These are phyloP conservation scores for Talaromyces atroroseus DNA, from an alignment of 2,329 filamentous ascomycete species.

Conservation along the genomic window DNA sequence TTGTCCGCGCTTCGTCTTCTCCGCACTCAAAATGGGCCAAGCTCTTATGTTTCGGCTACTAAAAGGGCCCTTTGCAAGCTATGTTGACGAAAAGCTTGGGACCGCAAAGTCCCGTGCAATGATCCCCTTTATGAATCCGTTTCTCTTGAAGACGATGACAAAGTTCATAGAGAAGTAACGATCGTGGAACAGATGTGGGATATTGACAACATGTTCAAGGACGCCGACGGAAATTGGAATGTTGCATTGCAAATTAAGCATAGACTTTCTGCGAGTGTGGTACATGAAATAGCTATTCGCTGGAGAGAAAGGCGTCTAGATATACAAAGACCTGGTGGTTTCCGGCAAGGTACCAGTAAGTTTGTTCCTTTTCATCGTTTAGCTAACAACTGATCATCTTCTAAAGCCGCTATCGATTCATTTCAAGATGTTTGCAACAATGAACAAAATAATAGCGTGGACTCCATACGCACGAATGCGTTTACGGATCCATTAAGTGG, in stretches of 20 bases:
- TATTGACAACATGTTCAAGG: conserved; percentile 1
- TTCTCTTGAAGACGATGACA: neutral
- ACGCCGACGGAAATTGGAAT: conserved; percentile 1
- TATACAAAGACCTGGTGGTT: neutral
- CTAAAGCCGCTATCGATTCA: neutral
- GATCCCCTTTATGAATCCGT: neutral
- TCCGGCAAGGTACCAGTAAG: neutral
- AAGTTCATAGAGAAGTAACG: neutral
- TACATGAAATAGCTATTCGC: neutral
- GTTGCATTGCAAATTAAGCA: neutral
- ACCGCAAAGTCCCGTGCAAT: neutral
- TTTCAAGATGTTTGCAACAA: neutral
- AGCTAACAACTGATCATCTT: neutral
- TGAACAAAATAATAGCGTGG: neutral
- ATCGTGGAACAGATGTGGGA: conserved; percentile 2
- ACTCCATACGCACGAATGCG: neutral
- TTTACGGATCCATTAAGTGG: neutral
- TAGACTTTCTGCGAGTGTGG: neutral
- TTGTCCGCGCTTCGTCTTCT: conserved; percentile 1
- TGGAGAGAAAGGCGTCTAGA: neutral
- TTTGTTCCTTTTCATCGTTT: neutral
- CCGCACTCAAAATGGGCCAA: neutral
- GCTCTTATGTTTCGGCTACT: conserved; percentile 1
- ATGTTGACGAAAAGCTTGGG: neutral
- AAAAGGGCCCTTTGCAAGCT: conserved; percentile 1